Base-by-base conservation (phyloP, 2,329 filamentous ascomycete genomes). In the Trichoderma oligosporum region DNA sequence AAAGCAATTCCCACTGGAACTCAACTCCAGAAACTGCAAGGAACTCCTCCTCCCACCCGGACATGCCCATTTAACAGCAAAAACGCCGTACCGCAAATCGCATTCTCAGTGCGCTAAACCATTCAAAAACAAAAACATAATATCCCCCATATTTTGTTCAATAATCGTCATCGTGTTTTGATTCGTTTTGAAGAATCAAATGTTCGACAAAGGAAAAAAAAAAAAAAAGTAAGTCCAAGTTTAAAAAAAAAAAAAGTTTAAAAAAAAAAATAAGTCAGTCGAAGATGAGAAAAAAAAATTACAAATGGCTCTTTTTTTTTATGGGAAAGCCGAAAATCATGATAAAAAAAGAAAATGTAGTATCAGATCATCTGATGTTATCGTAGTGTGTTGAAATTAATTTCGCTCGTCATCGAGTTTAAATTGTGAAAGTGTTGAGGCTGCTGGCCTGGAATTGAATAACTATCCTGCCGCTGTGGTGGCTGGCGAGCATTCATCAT, bases 371-470 rank as follows among this genome's bases (percentile, higher is more conserved):
- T 38, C 14, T 8, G 45, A 16, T 12, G 16, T 27, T 53, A 62
- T 36, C 60, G 54, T 7, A 63, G 56, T 12, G 60, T 42, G 49
- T 60, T 59, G 56, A 68, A 71, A 49, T 68, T 67, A 12, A 67
- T 63, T 7, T 69, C 67, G 27, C 57, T 61, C 7, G 61, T 54
- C 62, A 73, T 70, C 16, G 66, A 18, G 22, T 62, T 65, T 52
- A 73, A 66, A 9, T 63, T 73, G 24, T 81, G 78, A 49, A 80
- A 82, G 48, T 80, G 78, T 12, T 68, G 65, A 2, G 65, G 58
- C 25, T n/a, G n/a, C n/a, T 67, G 70, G 2, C 61, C 53, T 20
- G 64, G 64, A 48, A 74, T 64, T 14, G 69, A 68, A 46, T 72
- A 73, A 55, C 63, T 70, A 20, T 61, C 63, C 49, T 73, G 71